Evolutionary conservation across 1,139 yeast species (phyloP).

Genomic region (Geotrichum macrosporum): DNA sequence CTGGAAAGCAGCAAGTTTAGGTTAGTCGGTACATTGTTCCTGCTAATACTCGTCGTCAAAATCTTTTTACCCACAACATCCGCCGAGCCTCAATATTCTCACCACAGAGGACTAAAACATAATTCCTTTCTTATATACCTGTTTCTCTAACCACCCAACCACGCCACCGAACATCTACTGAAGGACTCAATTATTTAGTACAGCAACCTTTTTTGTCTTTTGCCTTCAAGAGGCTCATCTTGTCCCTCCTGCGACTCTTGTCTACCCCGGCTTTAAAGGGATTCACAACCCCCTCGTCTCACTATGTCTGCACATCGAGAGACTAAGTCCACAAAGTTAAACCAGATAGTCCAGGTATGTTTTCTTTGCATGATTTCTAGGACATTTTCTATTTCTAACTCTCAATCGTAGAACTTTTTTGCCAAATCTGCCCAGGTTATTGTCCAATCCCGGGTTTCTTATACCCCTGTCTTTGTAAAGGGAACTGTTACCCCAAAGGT

Average conservation of each 20-base stretch:
- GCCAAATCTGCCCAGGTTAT: slow-evolving; percentile 65
- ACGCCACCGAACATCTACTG: background rate
- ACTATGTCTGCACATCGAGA: slow-evolving; percentile 10
- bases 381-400: background rate
- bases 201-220: background rate
- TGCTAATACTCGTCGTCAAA: too few relatives aligned
- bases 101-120: too few relatives aligned
- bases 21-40: too few relatives aligned
- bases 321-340: slow-evolving; percentile 31
- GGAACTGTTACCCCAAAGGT: slow-evolving; percentile 29
- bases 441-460: slow-evolving; percentile 40
- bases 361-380: background rate
- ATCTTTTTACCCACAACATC: too few relatives aligned
- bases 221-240: background rate
- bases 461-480: slow-evolving; percentile 25
- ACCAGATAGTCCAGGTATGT: slow-evolving; percentile 40
- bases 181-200: background rate
- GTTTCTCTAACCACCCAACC: background rate
- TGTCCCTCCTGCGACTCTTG: background rate
- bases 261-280: background rate
- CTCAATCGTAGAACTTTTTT: slow-evolving; percentile 54
- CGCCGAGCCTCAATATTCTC: too few relatives aligned
- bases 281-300: background rate
- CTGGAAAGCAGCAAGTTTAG: too few relatives aligned
- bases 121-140: too few relatives aligned